phyloP scores from a whole-genome alignment of 2,329 filamentous ascomycete species.

The Botrytis aclada region DNA sequence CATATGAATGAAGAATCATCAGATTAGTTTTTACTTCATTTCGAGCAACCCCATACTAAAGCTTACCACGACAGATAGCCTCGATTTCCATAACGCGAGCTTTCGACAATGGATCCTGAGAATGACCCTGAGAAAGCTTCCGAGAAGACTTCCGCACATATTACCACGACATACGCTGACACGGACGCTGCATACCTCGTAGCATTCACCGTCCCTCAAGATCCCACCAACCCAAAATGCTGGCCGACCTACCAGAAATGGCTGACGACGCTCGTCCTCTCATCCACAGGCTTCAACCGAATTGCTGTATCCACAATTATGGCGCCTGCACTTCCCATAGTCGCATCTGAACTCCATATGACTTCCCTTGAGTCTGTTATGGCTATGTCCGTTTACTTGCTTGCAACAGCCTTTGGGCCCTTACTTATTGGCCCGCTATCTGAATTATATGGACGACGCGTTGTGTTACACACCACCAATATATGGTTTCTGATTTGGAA shows the following conservation, averaged over 20 bases:
- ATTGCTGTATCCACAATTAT: neutral
- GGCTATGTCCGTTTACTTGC: constrained; percentile 10
- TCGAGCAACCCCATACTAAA: neutral
- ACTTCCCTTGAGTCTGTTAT: neutral
- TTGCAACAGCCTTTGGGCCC: constrained; percentile 44
- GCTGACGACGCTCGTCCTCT: neutral
- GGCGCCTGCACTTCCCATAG: neutral
- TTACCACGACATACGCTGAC: neutral
- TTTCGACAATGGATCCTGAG: neutral
- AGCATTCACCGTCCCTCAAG: constrained; percentile 25
- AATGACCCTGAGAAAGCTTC: constrained; percentile 5
- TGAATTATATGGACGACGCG: constrained; percentile 47
- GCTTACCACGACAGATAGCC: neutral
- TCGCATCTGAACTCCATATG: neutral
- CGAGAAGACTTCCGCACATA: neutral
- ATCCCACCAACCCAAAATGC: constrained; percentile 39
- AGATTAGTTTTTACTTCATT: neutral
- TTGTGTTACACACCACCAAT: constrained; percentile 45
- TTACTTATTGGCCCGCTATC: constrained; percentile 59
- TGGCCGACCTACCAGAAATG: neutral
- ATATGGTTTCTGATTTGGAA: constrained; percentile 54
- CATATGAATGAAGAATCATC: neutral
- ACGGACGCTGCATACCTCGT: constrained; percentile 25
- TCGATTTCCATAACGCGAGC: neutral
- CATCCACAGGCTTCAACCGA: neutral